Evolutionary conservation across 345 rosid species (phyloP).

Genomic region (Lumnitzera racemosa): DNA sequence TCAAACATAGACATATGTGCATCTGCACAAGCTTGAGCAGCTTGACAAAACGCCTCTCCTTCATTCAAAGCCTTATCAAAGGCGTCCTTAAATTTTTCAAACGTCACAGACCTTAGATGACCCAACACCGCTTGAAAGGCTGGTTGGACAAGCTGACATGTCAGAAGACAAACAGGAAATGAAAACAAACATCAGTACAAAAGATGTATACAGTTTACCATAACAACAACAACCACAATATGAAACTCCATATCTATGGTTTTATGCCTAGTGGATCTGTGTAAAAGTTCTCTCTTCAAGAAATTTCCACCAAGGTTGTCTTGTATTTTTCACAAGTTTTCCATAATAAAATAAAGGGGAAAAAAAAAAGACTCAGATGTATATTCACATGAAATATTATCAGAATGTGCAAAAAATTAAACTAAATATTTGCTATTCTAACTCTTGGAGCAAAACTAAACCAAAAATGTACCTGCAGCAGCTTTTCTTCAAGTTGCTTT

Average conservation of each 20-base stretch:
- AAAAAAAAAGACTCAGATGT: too few relatives aligned
- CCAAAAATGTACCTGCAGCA: conserved; percentile 45
- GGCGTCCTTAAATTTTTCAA: conserved; percentile 57
- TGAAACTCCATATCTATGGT: too few relatives aligned
- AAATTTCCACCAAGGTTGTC: too few relatives aligned
- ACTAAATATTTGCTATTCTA: too few relatives aligned
- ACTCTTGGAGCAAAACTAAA: too few relatives aligned
- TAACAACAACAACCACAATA: too few relatives aligned
- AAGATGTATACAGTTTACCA: background rate
- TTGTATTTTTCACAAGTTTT: too few relatives aligned
- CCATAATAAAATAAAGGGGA: too few relatives aligned
- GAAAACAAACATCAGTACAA: conserved; percentile 9
- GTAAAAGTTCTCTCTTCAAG: too few relatives aligned
- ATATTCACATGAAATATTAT: too few relatives aligned
- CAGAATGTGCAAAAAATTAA: too few relatives aligned
- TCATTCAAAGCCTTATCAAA: conserved; percentile 67
- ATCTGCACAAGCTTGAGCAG: conserved; percentile 41
- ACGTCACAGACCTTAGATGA: conserved; percentile 58
- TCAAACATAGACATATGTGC: conserved; percentile 46
- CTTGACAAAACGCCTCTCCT: conserved; percentile 64
- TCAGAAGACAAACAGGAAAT: conserved; percentile 4
- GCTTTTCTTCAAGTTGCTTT: conserved; percentile 73
- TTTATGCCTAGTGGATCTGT: too few relatives aligned
- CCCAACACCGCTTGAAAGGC: conserved; percentile 64
- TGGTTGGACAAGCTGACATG: conserved; percentile 73